Percentiles rank a stretch among this genome's conserved stretches.
These are phyloP conservation scores for Saccharomycopsis fibuligera DNA, from an alignment of 805 yeast species.

Conservation along the genomic window DNA sequence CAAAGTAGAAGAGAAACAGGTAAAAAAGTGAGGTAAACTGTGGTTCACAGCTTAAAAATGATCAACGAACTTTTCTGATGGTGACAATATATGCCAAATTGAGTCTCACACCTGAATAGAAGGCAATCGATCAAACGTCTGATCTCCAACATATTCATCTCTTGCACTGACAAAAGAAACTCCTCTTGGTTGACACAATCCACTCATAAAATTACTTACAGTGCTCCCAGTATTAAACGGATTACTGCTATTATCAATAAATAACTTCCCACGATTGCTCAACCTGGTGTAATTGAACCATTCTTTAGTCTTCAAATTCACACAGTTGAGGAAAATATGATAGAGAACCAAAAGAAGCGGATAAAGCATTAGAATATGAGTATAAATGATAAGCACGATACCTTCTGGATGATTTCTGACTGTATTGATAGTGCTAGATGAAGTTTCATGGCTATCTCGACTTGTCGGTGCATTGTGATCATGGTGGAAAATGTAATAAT, in stretches of 20 bases:
- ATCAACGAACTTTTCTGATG: too few relatives aligned
- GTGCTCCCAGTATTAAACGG: neutral
- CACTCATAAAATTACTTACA: neutral
- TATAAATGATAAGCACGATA: conserved; percentile 47
- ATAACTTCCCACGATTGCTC: neutral
- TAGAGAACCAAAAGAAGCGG: conserved; percentile 47
- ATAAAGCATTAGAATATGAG: conserved; percentile 41
- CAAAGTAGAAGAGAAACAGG: neutral
- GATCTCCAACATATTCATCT: conserved; percentile 2
- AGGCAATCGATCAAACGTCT: conserved; percentile 3
- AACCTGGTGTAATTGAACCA: conserved; percentile 36
- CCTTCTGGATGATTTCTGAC: conserved; percentile 31
- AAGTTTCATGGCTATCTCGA: too few relatives aligned
- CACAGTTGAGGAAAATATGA: conserved; percentile 49
- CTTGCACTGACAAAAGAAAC: neutral
- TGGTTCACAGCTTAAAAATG: too few relatives aligned
- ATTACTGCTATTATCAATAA: neutral
- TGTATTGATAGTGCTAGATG: conserved; percentile 23
- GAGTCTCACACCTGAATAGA: neutral
- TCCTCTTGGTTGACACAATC: conserved; percentile 6
- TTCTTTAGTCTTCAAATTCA: conserved; percentile 69
- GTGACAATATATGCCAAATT: too few relatives aligned
- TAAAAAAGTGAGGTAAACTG: neutral
- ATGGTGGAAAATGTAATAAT: conserved; percentile 28
- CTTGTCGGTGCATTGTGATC: conserved; percentile 6